A percentile compares a stretch with the other conserved stretches of the same genome.
Conservation (phyloP, 2,329 filamentous ascomycete species). For the Colletotrichum scovillei region DNA sequence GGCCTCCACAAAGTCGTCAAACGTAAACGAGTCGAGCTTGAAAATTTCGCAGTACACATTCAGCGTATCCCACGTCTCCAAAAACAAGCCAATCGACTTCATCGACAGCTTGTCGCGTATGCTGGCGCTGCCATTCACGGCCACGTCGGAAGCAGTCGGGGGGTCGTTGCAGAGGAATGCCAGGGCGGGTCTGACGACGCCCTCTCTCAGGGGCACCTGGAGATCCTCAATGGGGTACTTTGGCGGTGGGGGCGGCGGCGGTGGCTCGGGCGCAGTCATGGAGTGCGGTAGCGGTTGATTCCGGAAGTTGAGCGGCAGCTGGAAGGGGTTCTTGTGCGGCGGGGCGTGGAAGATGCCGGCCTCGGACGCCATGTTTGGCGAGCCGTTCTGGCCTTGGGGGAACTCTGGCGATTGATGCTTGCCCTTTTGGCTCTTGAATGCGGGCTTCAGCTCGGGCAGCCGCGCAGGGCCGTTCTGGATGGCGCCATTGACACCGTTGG, state of each 20-base stretch:
- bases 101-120: slow-evolving; percentile 75
- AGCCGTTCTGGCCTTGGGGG: slow-evolving; percentile 56
- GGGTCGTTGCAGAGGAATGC: slow-evolving; percentile 80
- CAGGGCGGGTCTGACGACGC: slow-evolving; percentile 76
- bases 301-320: slow-evolving; percentile 57
- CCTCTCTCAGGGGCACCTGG: slow-evolving; percentile 78
- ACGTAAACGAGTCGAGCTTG: slow-evolving; percentile 94
- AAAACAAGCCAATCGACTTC: slow-evolving; percentile 84
- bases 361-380: slow-evolving; percentile 46
- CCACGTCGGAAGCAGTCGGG: slow-evolving; percentile 57
- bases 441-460: slow-evolving; percentile 79
- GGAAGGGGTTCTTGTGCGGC: slow-evolving; percentile 58
- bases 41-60: slow-evolving; percentile 99
- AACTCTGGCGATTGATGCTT: slow-evolving; percentile 56
- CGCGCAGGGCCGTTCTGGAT: slow-evolving; percentile 60
- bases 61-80: slow-evolving; percentile 96
- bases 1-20: slow-evolving; percentile 94
- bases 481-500: slow-evolving; percentile 53
- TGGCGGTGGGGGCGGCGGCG: slow-evolving; percentile 78
- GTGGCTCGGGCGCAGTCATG: slow-evolving; percentile 56
- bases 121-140: slow-evolving; percentile 46
- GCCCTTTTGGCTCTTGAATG: slow-evolving; percentile 75
- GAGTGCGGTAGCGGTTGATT: slow-evolving; percentile 55
- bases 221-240: slow-evolving; percentile 98
- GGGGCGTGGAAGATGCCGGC: slow-evolving; percentile 52